Conservation (phyloP, 2,329 filamentous ascomycete genomes). For the Elsinoe arachidis region DNA sequence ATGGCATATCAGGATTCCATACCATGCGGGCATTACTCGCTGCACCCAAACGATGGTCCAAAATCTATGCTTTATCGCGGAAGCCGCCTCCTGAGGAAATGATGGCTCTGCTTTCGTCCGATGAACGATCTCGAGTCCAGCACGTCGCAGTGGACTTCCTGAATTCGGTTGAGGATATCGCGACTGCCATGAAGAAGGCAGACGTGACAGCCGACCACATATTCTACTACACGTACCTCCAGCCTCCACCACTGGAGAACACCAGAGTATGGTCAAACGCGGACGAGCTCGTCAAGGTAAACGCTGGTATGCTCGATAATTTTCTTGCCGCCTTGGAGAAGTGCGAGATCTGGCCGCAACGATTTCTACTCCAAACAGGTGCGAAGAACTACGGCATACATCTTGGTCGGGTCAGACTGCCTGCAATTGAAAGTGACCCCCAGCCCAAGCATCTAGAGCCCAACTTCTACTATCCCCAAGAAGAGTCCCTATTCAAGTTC, state of each 20-base stretch:
- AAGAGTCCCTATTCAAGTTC: slow-evolving; percentile 40
- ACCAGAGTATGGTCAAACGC: slow-evolving; percentile 41
- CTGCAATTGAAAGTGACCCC: slow-evolving; percentile 40
- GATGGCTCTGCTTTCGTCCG: slow-evolving; percentile 29
- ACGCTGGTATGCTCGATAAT: slow-evolving; percentile 43
- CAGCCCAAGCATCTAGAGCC: slow-evolving; percentile 34
- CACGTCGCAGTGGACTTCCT: slow-evolving; percentile 31
- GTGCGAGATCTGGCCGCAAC: slow-evolving; percentile 35
- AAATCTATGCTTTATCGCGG: slow-evolving; percentile 43
- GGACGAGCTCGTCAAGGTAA: slow-evolving; percentile 42
- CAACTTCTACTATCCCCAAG: slow-evolving; percentile 50
- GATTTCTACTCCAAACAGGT: slow-evolving; percentile 44
- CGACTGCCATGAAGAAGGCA: slow-evolving; percentile 22
- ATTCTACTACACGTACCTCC: slow-evolving; percentile 50
- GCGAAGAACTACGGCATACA: slow-evolving; percentile 46
- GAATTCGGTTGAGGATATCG: slow-evolving; percentile 25
- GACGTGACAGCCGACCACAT: slow-evolving; percentile 33
- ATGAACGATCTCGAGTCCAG: slow-evolving; percentile 22
- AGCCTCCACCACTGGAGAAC: slow-evolving; percentile 39
- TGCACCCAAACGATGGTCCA: slow-evolving; percentile 42
- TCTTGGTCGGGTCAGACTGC: slow-evolving; percentile 36
- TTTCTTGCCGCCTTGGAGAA: slow-evolving; percentile 39
- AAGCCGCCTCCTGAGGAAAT: slow-evolving; percentile 36
- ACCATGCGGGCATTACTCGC: slow-evolving; percentile 43
- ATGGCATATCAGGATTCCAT: slow-evolving; percentile 46